phyloP scores from a whole-genome alignment of 148 eudicot species.

The Arctostaphylos glauca region DNA sequence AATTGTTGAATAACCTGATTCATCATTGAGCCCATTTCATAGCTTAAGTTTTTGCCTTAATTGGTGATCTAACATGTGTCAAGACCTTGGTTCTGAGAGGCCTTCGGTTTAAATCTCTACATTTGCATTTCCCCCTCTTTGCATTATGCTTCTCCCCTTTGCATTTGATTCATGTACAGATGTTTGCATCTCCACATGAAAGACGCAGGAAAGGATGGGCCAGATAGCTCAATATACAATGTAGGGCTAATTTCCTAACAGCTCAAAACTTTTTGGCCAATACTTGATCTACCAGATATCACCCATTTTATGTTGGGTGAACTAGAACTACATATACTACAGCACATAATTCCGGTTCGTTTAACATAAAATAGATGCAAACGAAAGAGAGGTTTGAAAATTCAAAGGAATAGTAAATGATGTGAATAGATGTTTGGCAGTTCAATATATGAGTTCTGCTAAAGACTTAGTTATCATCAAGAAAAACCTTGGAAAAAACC shows the following conservation, averaged over 20 bases:
- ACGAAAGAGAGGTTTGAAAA: background rate
- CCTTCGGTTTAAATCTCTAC: background rate
- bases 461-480: background rate
- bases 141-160: background rate
- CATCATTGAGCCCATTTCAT: background rate
- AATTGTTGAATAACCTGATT: background rate
- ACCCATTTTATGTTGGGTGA: background rate
- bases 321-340: background rate
- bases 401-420: background rate
- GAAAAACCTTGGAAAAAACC: background rate
- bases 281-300: background rate
- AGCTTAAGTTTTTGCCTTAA: background rate
- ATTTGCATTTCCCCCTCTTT: background rate
- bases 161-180: background rate
- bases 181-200: background rate
- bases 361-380: background rate
- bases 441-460: background rate
- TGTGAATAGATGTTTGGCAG: background rate
- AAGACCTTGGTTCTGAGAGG: background rate
- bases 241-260: background rate
- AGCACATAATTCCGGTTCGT: background rate
- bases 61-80: background rate
- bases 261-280: background rate
- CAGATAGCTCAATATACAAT: background rate
- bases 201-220: background rate